phyloP scores from a whole-genome alignment of 768 basidiomycete species.

The Leccinum fibrillosum region DNA sequence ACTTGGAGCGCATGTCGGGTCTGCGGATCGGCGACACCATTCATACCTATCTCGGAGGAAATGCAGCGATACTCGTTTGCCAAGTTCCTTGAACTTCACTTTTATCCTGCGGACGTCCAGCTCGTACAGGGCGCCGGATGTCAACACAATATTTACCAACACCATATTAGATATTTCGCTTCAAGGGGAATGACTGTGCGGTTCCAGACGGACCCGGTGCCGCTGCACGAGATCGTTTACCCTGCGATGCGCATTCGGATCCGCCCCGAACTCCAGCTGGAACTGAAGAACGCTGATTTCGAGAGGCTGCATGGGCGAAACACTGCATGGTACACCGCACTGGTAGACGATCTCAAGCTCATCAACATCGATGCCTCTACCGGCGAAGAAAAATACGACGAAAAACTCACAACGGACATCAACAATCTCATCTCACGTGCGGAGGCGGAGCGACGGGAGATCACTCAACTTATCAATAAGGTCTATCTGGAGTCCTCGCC shows the following conservation, averaged over 20 bases:
- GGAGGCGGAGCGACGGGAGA: slow-evolving; percentile 71
- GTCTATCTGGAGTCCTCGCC: slow-evolving; percentile 79
- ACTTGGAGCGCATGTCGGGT: slow-evolving; percentile 89
- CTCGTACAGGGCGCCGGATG: slow-evolving; percentile 88
- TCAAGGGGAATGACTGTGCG: slow-evolving; percentile 80
- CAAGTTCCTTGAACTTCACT: slow-evolving; percentile 93
- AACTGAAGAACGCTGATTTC: slow-evolving; percentile 91
- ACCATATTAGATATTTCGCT: slow-evolving; percentile 91
- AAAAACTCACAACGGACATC: slow-evolving; percentile 57
- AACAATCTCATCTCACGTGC: slow-evolving; percentile 68
- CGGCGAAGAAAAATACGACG: slow-evolving; percentile 71
- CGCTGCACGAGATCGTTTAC: slow-evolving; percentile 82
- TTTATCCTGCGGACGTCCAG: slow-evolving; percentile 86
- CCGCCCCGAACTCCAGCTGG: slow-evolving; percentile 81
- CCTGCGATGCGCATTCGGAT: slow-evolving; percentile 86
- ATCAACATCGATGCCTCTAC: slow-evolving; percentile 78
- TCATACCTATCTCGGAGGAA: slow-evolving; percentile 86
- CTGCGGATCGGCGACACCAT: slow-evolving; percentile 77
- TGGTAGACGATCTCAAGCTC: slow-evolving; percentile 72
- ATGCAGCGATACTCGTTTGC: slow-evolving; percentile 94
- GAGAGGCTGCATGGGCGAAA: slow-evolving; percentile 71
- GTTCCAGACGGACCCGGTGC: slow-evolving; percentile 82
- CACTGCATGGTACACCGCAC: slow-evolving; percentile 66
- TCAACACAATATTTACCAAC: slow-evolving; percentile 89
- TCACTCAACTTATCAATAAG: slow-evolving; percentile 67